phyloP scores from a whole-genome alignment of 2,329 filamentous ascomycete genomes.

The Alternaria sp. region DNA sequence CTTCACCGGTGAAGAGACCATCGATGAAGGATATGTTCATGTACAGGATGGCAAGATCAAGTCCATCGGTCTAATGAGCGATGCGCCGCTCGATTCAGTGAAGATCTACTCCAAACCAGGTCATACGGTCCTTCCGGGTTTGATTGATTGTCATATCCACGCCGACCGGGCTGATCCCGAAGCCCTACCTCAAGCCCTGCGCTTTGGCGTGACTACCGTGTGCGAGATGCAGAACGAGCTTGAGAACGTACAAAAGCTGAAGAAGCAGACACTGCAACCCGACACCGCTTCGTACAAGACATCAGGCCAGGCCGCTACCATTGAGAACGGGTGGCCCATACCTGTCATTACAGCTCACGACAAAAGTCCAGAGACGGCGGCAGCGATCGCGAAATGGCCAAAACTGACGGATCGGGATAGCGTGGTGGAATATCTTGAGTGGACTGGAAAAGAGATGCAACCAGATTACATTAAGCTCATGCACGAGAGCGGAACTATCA shows the following conservation, averaged over 20 bases:
- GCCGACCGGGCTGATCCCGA: constrained; percentile 53
- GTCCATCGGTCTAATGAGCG: constrained; percentile 35
- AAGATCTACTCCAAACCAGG: constrained; percentile 55
- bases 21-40: constrained; percentile 54
- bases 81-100: constrained; percentile 22
- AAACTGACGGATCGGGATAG: constrained; percentile 54
- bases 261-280: constrained; percentile 38
- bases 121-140: constrained; percentile 60
- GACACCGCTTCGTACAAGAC: constrained; percentile 61
- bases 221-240: constrained; percentile 59
- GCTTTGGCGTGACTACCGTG: constrained; percentile 62
- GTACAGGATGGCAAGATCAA: constrained; percentile 56
- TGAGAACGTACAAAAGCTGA: constrained; percentile 40
- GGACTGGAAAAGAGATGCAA: constrained; percentile 51
- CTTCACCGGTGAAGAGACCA: constrained; percentile 57
- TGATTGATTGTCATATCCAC: constrained; percentile 63
- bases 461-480: constrained; percentile 63
- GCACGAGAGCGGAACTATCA: constrained; percentile 57
- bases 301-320: constrained; percentile 59
- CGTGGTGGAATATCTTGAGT: constrained; percentile 55
- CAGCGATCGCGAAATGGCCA: constrained; percentile 58
- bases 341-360: constrained; percentile 54
- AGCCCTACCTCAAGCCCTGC: constrained; percentile 56
- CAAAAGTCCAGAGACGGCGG: constrained; percentile 48
- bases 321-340: constrained; percentile 62